Evolutionary conservation across 257 asterid species (phyloP), one percentile per base, ranked within the genome.

Genomic region (Verbena officinalis): DNA sequence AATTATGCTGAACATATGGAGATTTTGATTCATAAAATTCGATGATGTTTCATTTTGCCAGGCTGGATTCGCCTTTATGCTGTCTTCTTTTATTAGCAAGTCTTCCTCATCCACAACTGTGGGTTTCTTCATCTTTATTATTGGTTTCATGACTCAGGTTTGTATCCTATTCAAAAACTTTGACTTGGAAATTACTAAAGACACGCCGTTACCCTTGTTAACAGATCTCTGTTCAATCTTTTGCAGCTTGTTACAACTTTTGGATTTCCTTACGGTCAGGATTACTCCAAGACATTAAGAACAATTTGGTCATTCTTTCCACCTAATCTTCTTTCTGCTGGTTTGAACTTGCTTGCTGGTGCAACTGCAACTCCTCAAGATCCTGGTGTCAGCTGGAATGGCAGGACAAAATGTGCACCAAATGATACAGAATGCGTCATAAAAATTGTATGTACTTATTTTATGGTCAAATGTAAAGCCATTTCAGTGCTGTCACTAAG

Each of bases 361-460:
- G 97, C 98, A 64, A 92, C 98, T 64, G 83, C 72, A 69, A 86
- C 97, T 70, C 91, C 95, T 80, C 85, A 79, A 79, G 98, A 92
- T 78, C 91, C 91, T 23, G 98, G 98, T 65, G 40, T 92, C 70
- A 89, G 94, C 86, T 92, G 98, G 98, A 81, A 68, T 22, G 84
- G 89, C 53, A 89, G 96, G 79, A 67, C 75, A 51, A 69, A 63
- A 62, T 92, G 98, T 70, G 80, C 97, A 58, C 90, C 95, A 57
- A 81, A 80, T 70, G 97, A 92, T 77, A 72, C 62, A 3, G 97
- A 92, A 22, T 92, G 98, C 22, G 76, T 89, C 73, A 62, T 87
- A 67, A 85, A 89, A 70, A 78, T 92, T 16, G 98, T 89, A 80
- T 22, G 83, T 71, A 73, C 24, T 42, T 55, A 63, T 49, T 58